Percentiles rank a stretch among this genome's conserved stretches.
Conservation (phyloP, 352 stramenopile genomes). For the Lagenidium giganteum region DNA sequence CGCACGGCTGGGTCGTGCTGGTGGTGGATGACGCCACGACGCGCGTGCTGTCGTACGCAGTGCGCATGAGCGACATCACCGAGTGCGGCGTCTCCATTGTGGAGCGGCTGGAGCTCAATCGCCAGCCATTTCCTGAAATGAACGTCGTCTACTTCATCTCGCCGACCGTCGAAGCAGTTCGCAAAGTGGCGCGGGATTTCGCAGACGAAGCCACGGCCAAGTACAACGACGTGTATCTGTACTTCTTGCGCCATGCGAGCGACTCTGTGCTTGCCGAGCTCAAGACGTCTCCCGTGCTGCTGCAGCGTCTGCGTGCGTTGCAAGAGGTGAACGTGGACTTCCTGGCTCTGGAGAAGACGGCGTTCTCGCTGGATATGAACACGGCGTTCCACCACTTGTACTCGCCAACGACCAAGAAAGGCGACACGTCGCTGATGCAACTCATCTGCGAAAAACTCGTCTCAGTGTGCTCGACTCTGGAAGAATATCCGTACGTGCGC, state of each 20-base stretch:
- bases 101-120: constrained; percentile 91
- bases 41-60: constrained; percentile 85
- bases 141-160: constrained; percentile 92
- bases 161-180: constrained; percentile 74
- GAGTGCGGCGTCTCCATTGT: constrained; percentile 93
- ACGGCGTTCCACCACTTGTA: constrained; percentile 61
- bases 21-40: constrained; percentile 92
- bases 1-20: constrained; percentile 80
- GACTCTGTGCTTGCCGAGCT: constrained; percentile 75
- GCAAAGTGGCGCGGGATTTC: constrained; percentile 80
- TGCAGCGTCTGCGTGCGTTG: constrained; percentile 74
- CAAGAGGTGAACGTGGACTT: constrained; percentile 96
- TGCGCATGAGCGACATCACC: constrained; percentile 97
- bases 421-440: constrained; percentile 31
- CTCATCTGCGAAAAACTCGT: constrained; percentile 88
- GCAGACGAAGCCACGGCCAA: constrained; percentile 55
- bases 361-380: constrained; percentile 90
- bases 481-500: constrained; percentile 95
- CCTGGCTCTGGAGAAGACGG: constrained; percentile 86
- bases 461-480: constrained; percentile 92
- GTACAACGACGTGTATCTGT: constrained; percentile 90
- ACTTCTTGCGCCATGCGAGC: constrained; percentile 81
- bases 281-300: constrained; percentile 67
- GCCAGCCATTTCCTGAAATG: constrained; percentile 94
- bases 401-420: constrained; percentile 28